Evolutionary conservation across 352 stramenopile genomes (phyloP).

Genomic region (Phytophthora meadii): DNA sequence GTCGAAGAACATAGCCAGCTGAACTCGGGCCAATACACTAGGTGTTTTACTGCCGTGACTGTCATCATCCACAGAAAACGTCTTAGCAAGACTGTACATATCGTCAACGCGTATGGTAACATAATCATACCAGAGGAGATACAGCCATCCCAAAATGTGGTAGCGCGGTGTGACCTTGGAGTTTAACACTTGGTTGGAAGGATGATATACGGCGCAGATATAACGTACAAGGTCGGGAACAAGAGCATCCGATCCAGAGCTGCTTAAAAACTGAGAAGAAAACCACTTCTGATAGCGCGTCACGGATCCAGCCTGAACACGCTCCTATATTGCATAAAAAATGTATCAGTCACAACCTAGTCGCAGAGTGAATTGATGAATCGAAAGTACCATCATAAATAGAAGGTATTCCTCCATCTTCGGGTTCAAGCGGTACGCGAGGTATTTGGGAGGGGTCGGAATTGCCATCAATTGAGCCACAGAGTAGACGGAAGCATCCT

Average conservation of each 20-base stretch:
- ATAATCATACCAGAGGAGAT: constrained; percentile 70
- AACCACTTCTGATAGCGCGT: constrained; percentile 91
- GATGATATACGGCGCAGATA: constrained; percentile 85
- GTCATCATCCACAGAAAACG: not conserved
- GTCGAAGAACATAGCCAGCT: constrained; percentile 90
- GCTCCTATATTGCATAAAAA: constrained; percentile 51
- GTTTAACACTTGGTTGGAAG: constrained; percentile 80
- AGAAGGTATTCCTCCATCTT: constrained; percentile 89
- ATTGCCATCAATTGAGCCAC: constrained; percentile 79
- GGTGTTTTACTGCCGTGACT: constrained; percentile 74
- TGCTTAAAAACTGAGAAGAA: constrained; percentile 79
- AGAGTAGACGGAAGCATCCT: constrained; percentile 62
- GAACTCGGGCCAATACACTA: constrained; percentile 70
- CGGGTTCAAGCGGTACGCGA: constrained; percentile 80
- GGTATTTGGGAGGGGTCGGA: constrained; percentile 75
- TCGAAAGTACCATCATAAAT: constrained; percentile 81
- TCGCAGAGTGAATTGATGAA: not conserved
- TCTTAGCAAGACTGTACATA: constrained; percentile 1
- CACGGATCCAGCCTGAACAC: constrained; percentile 75
- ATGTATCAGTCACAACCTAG: not conserved
- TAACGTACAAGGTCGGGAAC: constrained; percentile 87
- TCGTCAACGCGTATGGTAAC: no score
- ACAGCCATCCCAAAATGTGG: constrained; percentile 88
- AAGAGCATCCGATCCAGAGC: constrained; percentile 66
- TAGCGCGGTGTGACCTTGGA: constrained; percentile 89